phyloP scores from a whole-genome alignment of 257 asterid species.

The Plantago major region DNA sequence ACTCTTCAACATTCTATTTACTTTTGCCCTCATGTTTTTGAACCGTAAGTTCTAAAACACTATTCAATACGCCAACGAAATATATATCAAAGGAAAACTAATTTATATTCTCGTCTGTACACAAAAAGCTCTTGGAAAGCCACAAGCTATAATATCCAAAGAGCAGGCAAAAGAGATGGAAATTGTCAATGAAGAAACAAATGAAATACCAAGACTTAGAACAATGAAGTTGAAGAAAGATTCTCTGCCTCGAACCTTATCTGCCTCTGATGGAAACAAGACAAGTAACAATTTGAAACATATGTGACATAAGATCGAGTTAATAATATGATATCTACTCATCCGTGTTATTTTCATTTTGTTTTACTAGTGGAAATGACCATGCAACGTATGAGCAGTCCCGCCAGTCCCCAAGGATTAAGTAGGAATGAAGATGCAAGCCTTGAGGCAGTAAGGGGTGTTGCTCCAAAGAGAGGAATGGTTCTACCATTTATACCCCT shows the following conservation, averaged over 20 bases:
- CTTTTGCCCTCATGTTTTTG: slow-evolving; percentile 58
- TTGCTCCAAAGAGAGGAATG: slow-evolving; percentile 63
- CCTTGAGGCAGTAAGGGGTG: too few relatives aligned
- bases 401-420: slow-evolving; percentile 9
- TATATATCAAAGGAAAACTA: not conserved
- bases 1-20: slow-evolving; percentile 54
- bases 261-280: slow-evolving; percentile 46
- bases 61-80: not conserved
- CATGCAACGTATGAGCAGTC: slow-evolving; percentile 53
- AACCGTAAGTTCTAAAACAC: slow-evolving; percentile 41
- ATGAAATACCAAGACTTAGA: slow-evolving; percentile 20
- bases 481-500: slow-evolving; percentile 66
- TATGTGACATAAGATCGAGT: not conserved
- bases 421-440: too few relatives aligned
- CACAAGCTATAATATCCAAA: slow-evolving; percentile 81
- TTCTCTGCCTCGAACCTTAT: too few relatives aligned
- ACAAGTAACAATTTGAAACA: slow-evolving; percentile 36
- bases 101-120: not conserved
- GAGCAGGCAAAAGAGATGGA: slow-evolving; percentile 75
- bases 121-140: slow-evolving; percentile 69
- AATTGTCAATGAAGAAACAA: slow-evolving; percentile 31
- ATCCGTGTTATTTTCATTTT: not conserved
- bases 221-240: too few relatives aligned
- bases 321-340: slow-evolving; percentile 3
- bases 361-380: slow-evolving; percentile 57